Base-by-base conservation (phyloP, 73 alveolate species). In the Paramecium primaurelia region DNA sequence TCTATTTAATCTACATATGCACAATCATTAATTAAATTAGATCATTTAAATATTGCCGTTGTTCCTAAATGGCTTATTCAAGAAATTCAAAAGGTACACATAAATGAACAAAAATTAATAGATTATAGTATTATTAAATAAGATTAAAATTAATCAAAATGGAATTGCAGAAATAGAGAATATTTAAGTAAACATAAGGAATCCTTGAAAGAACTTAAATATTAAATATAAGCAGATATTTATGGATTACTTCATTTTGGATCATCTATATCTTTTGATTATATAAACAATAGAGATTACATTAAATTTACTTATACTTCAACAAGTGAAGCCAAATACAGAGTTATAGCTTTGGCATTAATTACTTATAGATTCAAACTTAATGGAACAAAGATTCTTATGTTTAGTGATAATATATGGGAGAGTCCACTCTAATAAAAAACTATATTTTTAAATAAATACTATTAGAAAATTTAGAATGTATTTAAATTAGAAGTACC, bases 281-380 rank as follows among this genome's bases (percentile, higher is more conserved):
- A 6, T 34, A 75, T 75, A 14, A 36, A 75, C 25, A 40, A 40
- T 14, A 75, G 88, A 18, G 49, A 75, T 22, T 75, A 75, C 14
- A 37, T 75, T 16, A 75, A 75, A 37, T 40, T 75, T 3, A 34
- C 36, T 12, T 75, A 75, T 75, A 0, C 7, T 4, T 75, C 44
- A 3, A 75, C 49, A 32, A 40, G 58, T 38, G 88, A 75, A 37
- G 88, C 88, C 10, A 75, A 45, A 75, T 75, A 75, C 40, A 75
- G 88, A 45, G 58, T 18, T 1, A 37, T 75, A 9, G 58, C 88
- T 14, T 22, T 75, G 9, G 88, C 88, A 20, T 75, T 75, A 30
- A 32, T 75, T 5, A 75, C 88, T 6, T 75, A 75, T 18, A 75
- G 59, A 75, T 75, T 75, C 26, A 75, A 75, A 34, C 8, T 32